Conservation (phyloP, 2,329 filamentous ascomycete species). For the Magnaporthales sp. region DNA sequence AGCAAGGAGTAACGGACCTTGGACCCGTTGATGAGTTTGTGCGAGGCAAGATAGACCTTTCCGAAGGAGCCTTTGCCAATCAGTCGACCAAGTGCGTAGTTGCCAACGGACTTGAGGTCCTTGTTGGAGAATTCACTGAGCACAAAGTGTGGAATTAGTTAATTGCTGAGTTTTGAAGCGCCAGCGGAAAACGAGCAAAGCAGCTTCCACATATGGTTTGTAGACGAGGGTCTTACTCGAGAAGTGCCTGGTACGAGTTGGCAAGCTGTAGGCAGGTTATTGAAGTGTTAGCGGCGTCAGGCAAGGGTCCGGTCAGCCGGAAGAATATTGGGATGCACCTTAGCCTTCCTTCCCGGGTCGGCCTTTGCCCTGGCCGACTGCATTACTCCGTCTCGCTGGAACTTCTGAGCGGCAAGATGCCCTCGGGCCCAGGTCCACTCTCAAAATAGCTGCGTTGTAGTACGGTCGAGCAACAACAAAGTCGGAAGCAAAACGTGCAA, state of each 20-base stretch:
- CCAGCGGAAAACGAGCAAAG: neutral
- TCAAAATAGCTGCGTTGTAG: neutral
- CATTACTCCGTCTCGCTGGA: constrained; percentile 29
- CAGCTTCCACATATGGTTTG: neutral
- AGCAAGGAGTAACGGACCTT: constrained; percentile 52
- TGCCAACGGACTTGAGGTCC: constrained; percentile 86
- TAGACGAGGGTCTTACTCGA: constrained; percentile 58
- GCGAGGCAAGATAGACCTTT: constrained; percentile 91
- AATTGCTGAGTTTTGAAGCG: constrained; percentile 8
- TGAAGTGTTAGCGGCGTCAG: neutral
- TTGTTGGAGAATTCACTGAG: constrained; percentile 84
- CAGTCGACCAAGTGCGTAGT: constrained; percentile 82
- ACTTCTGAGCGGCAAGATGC: neutral
- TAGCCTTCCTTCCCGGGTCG: constrained; percentile 53
- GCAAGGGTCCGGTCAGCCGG: neutral
- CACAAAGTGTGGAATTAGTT: neutral
- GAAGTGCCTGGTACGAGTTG: constrained; percentile 90
- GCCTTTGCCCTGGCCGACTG: constrained; percentile 46
- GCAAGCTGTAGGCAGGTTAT: constrained; percentile 57
- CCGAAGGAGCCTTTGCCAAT: constrained; percentile 98
- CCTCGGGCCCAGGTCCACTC: neutral
- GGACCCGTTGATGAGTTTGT: constrained; percentile 97
- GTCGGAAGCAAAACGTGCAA: neutral
- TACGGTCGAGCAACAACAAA: too few relatives aligned
- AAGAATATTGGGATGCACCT: constrained; percentile 28